Evolutionary conservation across 345 rosid species (phyloP).

Genomic region (Rhodamnia rubescens): DNA sequence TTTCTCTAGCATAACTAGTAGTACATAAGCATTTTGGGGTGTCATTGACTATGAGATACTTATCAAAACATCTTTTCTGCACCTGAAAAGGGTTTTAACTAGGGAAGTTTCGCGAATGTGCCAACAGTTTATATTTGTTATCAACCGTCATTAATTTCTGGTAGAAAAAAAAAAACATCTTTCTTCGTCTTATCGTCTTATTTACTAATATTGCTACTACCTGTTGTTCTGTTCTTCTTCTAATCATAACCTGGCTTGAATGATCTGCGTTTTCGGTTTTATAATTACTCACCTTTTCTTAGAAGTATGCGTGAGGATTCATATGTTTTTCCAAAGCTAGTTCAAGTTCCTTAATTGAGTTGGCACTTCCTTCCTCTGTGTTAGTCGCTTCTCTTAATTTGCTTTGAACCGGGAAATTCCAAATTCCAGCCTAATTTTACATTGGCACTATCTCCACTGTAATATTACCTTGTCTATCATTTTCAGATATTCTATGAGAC

Average conservation of each 20-base stretch:
- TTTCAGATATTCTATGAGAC: constrained; percentile 59
- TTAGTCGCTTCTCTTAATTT: neutral
- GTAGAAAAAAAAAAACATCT: neutral
- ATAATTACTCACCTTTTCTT: neutral
- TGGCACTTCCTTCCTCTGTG: neutral
- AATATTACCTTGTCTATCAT: neutral
- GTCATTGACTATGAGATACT: neutral
- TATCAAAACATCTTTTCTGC: neutral
- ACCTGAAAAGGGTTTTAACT: neutral
- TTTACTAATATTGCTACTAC: neutral
- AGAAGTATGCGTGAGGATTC: neutral
- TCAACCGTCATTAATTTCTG: neutral
- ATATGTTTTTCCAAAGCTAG: neutral
- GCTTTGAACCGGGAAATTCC: neutral
- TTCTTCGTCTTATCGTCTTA: neutral
- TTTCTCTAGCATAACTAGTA: neutral
- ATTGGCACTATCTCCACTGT: neutral
- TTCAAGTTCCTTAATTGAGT: neutral
- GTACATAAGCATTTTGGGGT: neutral
- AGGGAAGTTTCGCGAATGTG: neutral
- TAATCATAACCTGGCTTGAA: neutral
- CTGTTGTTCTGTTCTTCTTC: neutral
- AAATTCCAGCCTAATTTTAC: neutral
- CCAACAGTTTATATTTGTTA: neutral
- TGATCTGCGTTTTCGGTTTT: neutral